phyloP scores from a whole-genome alignment of 1,284 basidiomycete species.

The Irpex sp. region DNA sequence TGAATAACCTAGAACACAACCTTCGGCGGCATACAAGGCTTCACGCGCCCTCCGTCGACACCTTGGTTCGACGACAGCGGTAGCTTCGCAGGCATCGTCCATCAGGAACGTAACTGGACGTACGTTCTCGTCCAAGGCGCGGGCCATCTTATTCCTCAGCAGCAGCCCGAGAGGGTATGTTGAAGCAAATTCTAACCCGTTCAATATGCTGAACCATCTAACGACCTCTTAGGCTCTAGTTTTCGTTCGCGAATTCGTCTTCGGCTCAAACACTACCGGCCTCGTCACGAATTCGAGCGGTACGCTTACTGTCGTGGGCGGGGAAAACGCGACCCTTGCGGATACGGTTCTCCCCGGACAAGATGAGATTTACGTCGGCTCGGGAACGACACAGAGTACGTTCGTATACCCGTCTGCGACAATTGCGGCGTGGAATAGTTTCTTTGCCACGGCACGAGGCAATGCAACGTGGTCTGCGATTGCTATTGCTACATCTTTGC shows the following conservation, averaged over 20 bases:
- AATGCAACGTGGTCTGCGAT: background rate
- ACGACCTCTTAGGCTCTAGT: conserved; percentile 15
- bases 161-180: conserved; percentile 49
- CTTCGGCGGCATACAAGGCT: conserved; percentile 63
- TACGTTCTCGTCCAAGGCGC: conserved; percentile 35
- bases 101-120: conserved; percentile 29
- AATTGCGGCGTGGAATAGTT: conserved; percentile 51
- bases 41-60: conserved; percentile 58
- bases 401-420: conserved; percentile 31
- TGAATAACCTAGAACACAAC: conserved; percentile 24
- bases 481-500: background rate
- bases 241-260: conserved; percentile 27
- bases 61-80: conserved; percentile 36
- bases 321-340: conserved; percentile 15
- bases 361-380: conserved; percentile 20
- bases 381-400: conserved; percentile 20
- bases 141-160: conserved; percentile 54
- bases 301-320: conserved; percentile 12
- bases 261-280: conserved; percentile 25
- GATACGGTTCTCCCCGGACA: conserved; percentile 12
- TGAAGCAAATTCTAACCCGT: background rate
- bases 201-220: background rate
- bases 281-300: conserved; percentile 16
- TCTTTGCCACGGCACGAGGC: conserved; percentile 22
- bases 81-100: conserved; percentile 25